phyloP scores from a whole-genome alignment of 345 rosid genomes.

The Syzygium aqueum region DNA sequence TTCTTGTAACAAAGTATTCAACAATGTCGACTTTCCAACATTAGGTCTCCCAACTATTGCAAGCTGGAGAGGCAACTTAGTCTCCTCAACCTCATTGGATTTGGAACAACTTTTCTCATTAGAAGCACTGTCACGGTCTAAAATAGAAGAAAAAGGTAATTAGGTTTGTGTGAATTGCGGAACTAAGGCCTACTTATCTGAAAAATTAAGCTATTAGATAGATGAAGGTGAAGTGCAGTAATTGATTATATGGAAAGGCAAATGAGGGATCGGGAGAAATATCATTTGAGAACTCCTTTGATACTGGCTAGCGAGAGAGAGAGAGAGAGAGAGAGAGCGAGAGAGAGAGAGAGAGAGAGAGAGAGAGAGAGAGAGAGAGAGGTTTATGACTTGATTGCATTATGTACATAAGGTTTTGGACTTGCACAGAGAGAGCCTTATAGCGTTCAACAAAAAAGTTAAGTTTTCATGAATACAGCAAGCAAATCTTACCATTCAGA shows the following conservation, averaged over 20 bases:
- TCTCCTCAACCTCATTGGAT: conserved; percentile 46
- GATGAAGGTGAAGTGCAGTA: background rate
- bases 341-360: background rate
- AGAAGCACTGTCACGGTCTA: background rate
- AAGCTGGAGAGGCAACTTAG: conserved; percentile 76
- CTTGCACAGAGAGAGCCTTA: background rate
- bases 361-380: background rate
- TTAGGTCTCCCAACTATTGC: conserved; percentile 94
- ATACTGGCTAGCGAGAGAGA: background rate
- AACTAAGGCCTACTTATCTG: background rate
- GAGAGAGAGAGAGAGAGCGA: too few species aligned
- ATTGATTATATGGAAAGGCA: background rate
- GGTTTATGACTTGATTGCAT: background rate
- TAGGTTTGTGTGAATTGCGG: background rate
- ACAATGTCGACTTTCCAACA: conserved; percentile 93
- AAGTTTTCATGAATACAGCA: background rate
- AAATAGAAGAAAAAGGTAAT: background rate
- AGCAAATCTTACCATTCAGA: conserved; percentile 38
- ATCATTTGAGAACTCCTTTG: background rate
- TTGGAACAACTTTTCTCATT: conserved; percentile 9
- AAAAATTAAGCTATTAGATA: background rate
- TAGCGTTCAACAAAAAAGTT: background rate
- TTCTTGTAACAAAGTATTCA: conserved; percentile 81
- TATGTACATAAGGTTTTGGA: background rate
- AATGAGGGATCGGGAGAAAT: background rate